phyloP scores from a whole-genome alignment of 176 grass and related monocot genomes.

The Triticum turgidum region DNA sequence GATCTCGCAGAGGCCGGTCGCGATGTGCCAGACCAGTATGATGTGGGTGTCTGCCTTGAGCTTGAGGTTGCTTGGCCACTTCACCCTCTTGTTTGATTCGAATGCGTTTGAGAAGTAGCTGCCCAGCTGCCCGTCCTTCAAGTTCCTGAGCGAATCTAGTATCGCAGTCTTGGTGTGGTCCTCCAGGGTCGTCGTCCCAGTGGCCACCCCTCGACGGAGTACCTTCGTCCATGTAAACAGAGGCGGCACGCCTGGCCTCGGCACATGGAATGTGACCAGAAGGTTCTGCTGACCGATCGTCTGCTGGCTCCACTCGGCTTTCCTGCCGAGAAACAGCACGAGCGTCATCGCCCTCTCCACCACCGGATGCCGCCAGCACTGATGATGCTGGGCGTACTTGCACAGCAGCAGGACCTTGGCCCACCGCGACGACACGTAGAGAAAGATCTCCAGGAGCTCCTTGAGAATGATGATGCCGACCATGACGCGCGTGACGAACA shows the following conservation, averaged over 20 bases:
- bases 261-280: not conserved
- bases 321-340: not conserved
- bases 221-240: not conserved
- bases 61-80: not conserved
- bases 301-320: not conserved
- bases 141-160: not conserved
- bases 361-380: not conserved
- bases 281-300: constrained; percentile 11
- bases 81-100: not conserved
- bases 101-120: not conserved
- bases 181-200: not conserved
- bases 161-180: not conserved
- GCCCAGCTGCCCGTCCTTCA: not conserved
- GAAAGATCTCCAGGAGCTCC: not conserved
- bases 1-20: constrained; percentile 25
- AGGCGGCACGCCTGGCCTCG: not conserved
- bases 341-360: not conserved
- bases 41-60: constrained; percentile 17
- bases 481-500: not conserved
- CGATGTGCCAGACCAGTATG: constrained; percentile 35
- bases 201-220: not conserved
- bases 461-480: not conserved
- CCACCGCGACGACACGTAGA: constrained; percentile 4
- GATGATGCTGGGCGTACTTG: not conserved
- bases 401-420: constrained; percentile 12